Percentiles rank a stretch among this genome's conserved stretches.
These are phyloP conservation scores for Coniophora puteana DNA, from an alignment of 1,284 basidiomycete genomes.

Conservation along the genomic window DNA sequence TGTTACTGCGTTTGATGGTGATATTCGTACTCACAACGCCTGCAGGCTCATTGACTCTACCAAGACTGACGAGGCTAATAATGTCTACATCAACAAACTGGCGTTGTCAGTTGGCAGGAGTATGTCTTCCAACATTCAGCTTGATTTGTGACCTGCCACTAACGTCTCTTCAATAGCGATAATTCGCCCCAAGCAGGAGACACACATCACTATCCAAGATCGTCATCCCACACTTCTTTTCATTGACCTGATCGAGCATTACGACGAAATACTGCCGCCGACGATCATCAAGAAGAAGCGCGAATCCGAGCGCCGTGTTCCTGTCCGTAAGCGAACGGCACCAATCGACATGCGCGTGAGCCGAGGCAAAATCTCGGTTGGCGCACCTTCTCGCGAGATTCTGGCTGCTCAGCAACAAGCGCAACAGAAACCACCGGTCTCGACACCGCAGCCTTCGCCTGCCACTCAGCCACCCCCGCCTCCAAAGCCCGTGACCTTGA, in stretches of 20 bases:
- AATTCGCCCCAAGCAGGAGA: slow-evolving; percentile 80
- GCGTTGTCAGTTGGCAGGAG: slow-evolving; percentile 84
- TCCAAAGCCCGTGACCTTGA: not conserved
- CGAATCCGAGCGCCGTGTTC: slow-evolving; percentile 80
- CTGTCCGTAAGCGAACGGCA: slow-evolving; percentile 82
- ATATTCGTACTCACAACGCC: not conserved
- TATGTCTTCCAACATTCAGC: slow-evolving; percentile 37
- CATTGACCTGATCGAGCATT: slow-evolving; percentile 81
- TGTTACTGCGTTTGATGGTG: not conserved
- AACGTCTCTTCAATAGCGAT: slow-evolving; percentile 48
- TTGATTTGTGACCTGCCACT: slow-evolving; percentile 1
- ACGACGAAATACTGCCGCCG: slow-evolving; percentile 73
- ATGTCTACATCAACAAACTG: slow-evolving; percentile 82
- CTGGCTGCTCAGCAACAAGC: slow-evolving; percentile 70
- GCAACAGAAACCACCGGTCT: slow-evolving; percentile 42
- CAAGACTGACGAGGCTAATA: slow-evolving; percentile 63
- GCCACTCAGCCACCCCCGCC: slow-evolving; percentile 24
- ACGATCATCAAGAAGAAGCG: slow-evolving; percentile 82
- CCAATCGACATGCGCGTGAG: slow-evolving; percentile 87
- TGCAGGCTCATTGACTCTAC: slow-evolving; percentile 69
- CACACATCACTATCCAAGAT: slow-evolving; percentile 80
- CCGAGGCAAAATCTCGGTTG: slow-evolving; percentile 66
- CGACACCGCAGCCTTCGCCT: slow-evolving; percentile 4
- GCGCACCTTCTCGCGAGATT: slow-evolving; percentile 77
- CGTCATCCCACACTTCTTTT: slow-evolving; percentile 79